Evolutionary conservation across 2,329 filamentous ascomycete genomes (phyloP).

Genomic region (Fusarium sp.): DNA sequence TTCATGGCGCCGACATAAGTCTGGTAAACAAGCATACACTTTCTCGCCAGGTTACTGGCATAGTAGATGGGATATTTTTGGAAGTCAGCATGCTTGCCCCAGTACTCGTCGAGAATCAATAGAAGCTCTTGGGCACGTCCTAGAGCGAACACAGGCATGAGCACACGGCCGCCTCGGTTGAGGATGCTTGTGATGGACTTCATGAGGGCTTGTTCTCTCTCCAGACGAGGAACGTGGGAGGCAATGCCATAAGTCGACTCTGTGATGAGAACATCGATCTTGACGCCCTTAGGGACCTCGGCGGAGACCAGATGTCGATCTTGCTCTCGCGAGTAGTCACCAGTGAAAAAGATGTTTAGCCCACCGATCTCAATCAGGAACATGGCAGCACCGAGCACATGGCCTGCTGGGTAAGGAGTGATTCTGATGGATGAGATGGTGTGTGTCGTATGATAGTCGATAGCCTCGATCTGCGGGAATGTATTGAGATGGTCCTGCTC

Average conservation of each 20-base stretch:
- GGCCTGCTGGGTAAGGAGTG: conserved; percentile 95
- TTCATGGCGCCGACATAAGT: conserved; percentile 99
- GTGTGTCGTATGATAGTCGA: conserved; percentile 98
- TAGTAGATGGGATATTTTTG: conserved; percentile 97
- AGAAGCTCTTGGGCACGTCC: conserved; percentile 94
- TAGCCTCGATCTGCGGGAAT: conserved; percentile 94
- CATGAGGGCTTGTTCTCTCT: conserved; percentile 94
- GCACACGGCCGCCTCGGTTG: conserved; percentile 89
- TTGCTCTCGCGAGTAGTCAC: conserved; percentile 95
- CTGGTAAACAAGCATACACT: conserved; percentile 99
- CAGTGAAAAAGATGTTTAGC: conserved; percentile 96
- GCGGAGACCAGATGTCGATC: conserved; percentile 96
- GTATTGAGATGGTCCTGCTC: conserved; percentile 96
- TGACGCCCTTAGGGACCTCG: conserved; percentile 87
- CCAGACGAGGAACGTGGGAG: conserved; percentile 88
- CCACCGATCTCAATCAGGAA: conserved; percentile 97
- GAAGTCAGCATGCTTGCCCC: conserved; percentile 88
- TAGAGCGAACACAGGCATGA: conserved; percentile 96
- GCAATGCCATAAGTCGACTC: conserved; percentile 98
- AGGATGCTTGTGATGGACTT: conserved; percentile 93
- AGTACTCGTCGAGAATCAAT: conserved; percentile 96
- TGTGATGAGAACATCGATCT: conserved; percentile 96
- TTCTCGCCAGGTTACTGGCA: conserved; percentile 91
- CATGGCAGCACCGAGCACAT: conserved; percentile 99
- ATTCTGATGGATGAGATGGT: conserved; percentile 97